Percentiles rank a stretch among this genome's conserved stretches.
phyloP scores from a whole-genome alignment of 208 protist species.

The Crithidia sp. region DNA sequence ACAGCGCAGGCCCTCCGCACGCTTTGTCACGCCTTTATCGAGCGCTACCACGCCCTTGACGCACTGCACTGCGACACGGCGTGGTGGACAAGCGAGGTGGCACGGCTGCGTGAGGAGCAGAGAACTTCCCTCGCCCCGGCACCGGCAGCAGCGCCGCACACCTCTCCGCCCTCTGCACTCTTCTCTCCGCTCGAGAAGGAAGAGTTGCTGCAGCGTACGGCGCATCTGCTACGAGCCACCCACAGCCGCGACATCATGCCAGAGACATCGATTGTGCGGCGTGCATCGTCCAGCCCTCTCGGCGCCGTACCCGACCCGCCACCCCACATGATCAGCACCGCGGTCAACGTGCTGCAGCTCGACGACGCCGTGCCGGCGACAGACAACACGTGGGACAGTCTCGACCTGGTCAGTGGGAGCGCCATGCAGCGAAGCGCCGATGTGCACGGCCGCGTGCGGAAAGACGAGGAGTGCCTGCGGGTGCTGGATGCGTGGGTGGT shows the following conservation, averaged over 20 bases:
- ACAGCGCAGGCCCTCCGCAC: slow-evolving; percentile 18
- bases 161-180: too few species aligned
- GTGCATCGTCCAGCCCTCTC: not conserved
- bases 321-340: too few species aligned
- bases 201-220: slow-evolving; percentile 13
- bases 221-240: slow-evolving; percentile 17
- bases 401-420: slow-evolving; percentile 9
- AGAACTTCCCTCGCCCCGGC: too few species aligned
- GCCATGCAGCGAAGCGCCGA: slow-evolving; percentile 6
- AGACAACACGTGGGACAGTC: slow-evolving; percentile 25
- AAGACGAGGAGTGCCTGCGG: slow-evolving; percentile 25
- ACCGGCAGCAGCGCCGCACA: too few species aligned
- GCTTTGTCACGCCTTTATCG: slow-evolving; percentile 25
- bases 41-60: slow-evolving; percentile 18
- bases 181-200: not conserved
- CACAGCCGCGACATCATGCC: slow-evolving; percentile 8
- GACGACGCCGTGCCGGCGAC: slow-evolving; percentile 12
- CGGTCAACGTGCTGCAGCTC: slow-evolving; percentile 36
- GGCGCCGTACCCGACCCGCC: too few species aligned
- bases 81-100: slow-evolving; percentile 23
- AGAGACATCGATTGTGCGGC: not conserved
- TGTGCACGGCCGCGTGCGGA: slow-evolving; percentile 2
- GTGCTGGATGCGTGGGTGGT: slow-evolving; percentile 15
- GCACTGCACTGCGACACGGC: slow-evolving; percentile 24
- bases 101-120: slow-evolving; percentile 7